Conservation (phyloP, 805 yeast genomes). For the Hagleromyces aurorensis region DNA sequence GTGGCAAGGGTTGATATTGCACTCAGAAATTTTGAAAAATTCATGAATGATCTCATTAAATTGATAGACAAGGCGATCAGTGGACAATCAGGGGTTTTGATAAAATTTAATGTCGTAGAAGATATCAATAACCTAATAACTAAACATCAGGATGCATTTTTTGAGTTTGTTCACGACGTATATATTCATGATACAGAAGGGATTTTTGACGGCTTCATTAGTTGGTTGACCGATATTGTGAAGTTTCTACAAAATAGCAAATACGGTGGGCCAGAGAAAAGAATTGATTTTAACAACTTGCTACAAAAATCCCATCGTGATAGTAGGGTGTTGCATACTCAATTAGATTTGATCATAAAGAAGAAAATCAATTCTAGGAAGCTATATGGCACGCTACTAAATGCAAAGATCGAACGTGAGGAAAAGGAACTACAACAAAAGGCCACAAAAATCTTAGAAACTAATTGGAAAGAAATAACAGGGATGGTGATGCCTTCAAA, state of each 20-base stretch:
- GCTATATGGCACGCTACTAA: conserved; percentile 24
- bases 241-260: conserved; percentile 57
- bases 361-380: conserved; percentile 32
- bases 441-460: conserved; percentile 28
- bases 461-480: conserved; percentile 39
- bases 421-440: conserved; percentile 12
- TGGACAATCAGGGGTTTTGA: conserved; percentile 37
- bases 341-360: conserved; percentile 34
- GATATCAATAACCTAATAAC: conserved; percentile 57
- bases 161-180: conserved; percentile 72
- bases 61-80: conserved; percentile 48
- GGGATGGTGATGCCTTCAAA: conserved; percentile 35
- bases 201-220: conserved; percentile 61
- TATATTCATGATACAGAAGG: conserved; percentile 67
- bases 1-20: conserved; percentile 60
- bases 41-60: conserved; percentile 57
- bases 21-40: conserved; percentile 52
- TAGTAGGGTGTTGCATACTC: conserved; percentile 27
- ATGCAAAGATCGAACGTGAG: conserved; percentile 17
- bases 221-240: conserved; percentile 67
- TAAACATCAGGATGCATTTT: conserved; percentile 64
- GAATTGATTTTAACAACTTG: conserved; percentile 39
- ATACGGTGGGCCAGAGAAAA: conserved; percentile 32
- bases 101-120: conserved; percentile 51
- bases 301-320: conserved; percentile 26